Evolutionary conservation across 225 moss, liverwort and hornwort species (phyloP).

Genomic region (Sphagnum tenellum): DNA sequence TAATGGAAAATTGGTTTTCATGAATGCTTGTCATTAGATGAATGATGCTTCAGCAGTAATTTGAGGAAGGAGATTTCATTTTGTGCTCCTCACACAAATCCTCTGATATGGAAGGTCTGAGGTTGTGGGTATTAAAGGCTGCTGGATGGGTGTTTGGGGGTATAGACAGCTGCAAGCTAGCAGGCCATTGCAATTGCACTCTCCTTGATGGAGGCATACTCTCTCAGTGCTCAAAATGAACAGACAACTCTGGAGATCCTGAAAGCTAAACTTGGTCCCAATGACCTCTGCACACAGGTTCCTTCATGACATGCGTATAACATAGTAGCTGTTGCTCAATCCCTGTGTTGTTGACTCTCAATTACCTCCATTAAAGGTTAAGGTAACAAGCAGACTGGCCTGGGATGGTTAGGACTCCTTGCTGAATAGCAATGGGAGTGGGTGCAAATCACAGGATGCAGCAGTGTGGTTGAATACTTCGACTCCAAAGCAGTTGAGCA

Average conservation of each 20-base stretch:
- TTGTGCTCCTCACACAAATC: too few relatives aligned
- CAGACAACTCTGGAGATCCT: constrained; percentile 57
- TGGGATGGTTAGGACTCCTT: too few relatives aligned
- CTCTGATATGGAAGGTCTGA: neutral
- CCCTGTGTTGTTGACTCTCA: too few relatives aligned
- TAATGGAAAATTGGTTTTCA: too few relatives aligned
- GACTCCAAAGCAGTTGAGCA: constrained; percentile 68
- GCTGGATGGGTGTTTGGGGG: neutral
- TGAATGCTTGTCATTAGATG: too few relatives aligned
- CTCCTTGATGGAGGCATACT: constrained; percentile 64
- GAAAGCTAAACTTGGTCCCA: constrained; percentile 57
- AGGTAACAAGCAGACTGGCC: too few relatives aligned
- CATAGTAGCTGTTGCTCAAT: too few relatives aligned
- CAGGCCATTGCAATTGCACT: constrained; percentile 66
- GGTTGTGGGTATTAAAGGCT: neutral
- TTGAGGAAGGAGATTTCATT: too few relatives aligned
- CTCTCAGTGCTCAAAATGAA: constrained; percentile 59
- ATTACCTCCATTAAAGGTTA: too few relatives aligned
- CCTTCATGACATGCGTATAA: neutral
- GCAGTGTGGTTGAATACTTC: constrained; percentile 59
- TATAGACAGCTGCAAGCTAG: constrained; percentile 64
- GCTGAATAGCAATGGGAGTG: too few relatives aligned
- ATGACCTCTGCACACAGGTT: constrained; percentile 61
- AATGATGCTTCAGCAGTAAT: too few relatives aligned
- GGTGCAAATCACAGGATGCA: constrained; percentile 28